Evolutionary conservation across 257 asterid genomes (phyloP).

Genomic region (Galeopsis tetrahit): DNA sequence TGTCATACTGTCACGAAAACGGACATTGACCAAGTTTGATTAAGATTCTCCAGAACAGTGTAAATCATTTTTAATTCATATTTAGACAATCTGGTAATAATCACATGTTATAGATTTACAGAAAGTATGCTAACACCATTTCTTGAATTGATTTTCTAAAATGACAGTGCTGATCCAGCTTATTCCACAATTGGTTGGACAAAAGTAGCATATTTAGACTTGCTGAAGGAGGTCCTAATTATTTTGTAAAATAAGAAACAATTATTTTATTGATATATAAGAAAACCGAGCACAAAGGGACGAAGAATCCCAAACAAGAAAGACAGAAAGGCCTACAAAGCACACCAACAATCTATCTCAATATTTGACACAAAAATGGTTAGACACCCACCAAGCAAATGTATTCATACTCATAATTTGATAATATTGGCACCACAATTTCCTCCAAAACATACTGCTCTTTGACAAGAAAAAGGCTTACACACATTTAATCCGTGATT

Average conservation of each 20-base stretch:
- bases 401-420: background rate
- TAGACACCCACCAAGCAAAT: background rate
- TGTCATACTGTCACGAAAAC: background rate
- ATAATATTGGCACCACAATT: background rate
- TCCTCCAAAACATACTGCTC: background rate
- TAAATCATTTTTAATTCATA: background rate
- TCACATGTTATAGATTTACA: background rate
- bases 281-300: background rate
- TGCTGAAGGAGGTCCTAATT: background rate
- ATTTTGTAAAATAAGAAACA: background rate
- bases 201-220: background rate
- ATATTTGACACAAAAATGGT: background rate
- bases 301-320: background rate
- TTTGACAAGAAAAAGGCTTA: no score
- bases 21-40: background rate
- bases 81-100: background rate
- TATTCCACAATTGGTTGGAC: background rate
- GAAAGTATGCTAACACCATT: background rate
- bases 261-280: background rate
- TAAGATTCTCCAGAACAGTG: slow-evolving; percentile 6
- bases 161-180: background rate
- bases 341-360: background rate
- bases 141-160: background rate
- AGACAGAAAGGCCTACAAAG: background rate
- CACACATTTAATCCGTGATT: background rate